Evolutionary conservation across 441 rosid species (phyloP).

Genomic region (Aleurites moluccanus): DNA sequence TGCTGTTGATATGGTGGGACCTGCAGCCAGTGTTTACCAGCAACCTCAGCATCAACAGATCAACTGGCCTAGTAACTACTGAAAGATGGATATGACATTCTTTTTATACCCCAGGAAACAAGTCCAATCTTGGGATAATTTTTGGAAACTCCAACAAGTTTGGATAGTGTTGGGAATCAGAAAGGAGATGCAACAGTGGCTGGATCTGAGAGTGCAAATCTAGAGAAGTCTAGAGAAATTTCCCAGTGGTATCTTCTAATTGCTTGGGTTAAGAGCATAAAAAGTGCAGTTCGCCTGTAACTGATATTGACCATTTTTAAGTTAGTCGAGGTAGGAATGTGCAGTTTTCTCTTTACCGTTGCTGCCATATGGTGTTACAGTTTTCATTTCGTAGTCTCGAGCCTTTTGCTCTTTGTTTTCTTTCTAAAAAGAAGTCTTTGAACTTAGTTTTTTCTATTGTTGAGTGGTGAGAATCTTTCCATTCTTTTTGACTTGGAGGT

Average conservation of each 20-base stretch:
- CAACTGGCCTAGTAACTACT: constrained; percentile 91
- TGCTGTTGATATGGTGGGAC: constrained; percentile 70
- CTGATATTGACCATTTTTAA: constrained; percentile 41
- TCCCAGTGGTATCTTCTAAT: constrained; percentile 38
- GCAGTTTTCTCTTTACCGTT: constrained; percentile 36
- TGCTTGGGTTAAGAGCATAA: constrained; percentile 37
- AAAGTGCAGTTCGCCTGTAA: constrained; percentile 37
- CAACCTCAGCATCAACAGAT: constrained; percentile 92
- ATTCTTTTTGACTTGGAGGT: constrained; percentile 34
- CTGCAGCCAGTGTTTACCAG: constrained; percentile 75
- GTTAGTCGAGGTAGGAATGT: constrained; percentile 47
- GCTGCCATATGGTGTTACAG: constrained; percentile 39
- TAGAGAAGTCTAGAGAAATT: constrained; percentile 28
- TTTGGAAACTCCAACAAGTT: constrained; percentile 45
- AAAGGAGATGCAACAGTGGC: constrained; percentile 35
- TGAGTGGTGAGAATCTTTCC: constrained; percentile 46
- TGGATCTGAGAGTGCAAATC: constrained; percentile 31
- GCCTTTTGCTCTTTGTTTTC: constrained; percentile 15
- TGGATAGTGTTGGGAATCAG: constrained; percentile 31
- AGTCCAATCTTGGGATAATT: constrained; percentile 39
- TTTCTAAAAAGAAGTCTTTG: constrained; percentile 14
- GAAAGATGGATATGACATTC: constrained; percentile 34
- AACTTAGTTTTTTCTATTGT: constrained; percentile 33
- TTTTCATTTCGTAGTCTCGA: constrained; percentile 29
- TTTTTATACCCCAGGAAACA: constrained; percentile 35